Base-by-base conservation (phyloP, 169 alveolate genomes). In the Plasmodium vivax region DNA sequence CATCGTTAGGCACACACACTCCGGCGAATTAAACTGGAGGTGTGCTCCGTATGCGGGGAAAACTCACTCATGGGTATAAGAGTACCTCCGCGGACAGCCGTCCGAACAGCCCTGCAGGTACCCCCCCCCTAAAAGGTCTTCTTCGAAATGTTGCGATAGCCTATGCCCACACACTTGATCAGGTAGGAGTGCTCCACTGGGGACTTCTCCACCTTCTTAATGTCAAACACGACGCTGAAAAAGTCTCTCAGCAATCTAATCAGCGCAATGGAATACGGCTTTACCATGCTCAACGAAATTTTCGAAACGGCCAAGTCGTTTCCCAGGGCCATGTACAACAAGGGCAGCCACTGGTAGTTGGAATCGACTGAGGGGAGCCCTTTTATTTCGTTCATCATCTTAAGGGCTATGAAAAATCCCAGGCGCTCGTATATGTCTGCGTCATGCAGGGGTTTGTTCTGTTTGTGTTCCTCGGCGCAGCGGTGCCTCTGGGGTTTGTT, bases 311-410 rank as follows among this genome's bases (percentile, higher is more conserved):
- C 82, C 1, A 83, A 72, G 80, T 92, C 95, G 32, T 54, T 16
- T 47, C 87, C 92, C 62, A 92, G 12, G 3, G 95, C 92, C 95
- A 92, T 92, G 58, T 51, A 92, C 56, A 92, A 23, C 62, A 92
- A n/a, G 32, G 95, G 95, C 27, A 92, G 62, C 95, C 95, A 92
- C 72, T 92, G 95, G 47, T 92, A 92, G 34, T 72, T 92, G 73
- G 95, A 72, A 68, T 92, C 95, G 23, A 92, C 23, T 1, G 95
- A 92, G 41, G 95, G 79, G 19, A 92, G 74, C 6, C 95, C 95
- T 54, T 92, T 92, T 82, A 83, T 92, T 73, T 92, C 92, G 77
- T 92, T 92, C 34, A 82, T 34, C 68, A 92, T 72, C 19, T 92
- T 92, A 72, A 92, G 51, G 62, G 95, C 56, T 72, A 83, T 71